These are phyloP conservation scores for Teratosphaeria nubilosa DNA, from an alignment of 2,329 filamentous ascomycete species.

Conservation along the genomic window DNA sequence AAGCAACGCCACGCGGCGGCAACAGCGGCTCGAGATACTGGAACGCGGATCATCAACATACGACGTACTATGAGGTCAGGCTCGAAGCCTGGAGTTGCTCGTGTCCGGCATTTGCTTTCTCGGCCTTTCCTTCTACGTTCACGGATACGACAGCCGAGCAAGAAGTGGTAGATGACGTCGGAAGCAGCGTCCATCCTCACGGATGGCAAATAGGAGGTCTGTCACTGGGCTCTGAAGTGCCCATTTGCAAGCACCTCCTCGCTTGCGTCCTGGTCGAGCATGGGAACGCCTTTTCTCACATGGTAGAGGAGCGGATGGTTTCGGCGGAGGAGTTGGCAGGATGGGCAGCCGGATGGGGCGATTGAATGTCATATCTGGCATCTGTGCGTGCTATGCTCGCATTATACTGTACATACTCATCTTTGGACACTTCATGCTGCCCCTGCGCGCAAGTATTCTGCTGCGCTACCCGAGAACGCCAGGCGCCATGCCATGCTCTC, in stretches of 20 bases:
- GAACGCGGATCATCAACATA: constrained; percentile 15
- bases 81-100: constrained; percentile 76
- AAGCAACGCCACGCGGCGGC: constrained; percentile 13
- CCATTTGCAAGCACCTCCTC: constrained; percentile 79
- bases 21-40: constrained; percentile 1
- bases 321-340: constrained; percentile 62
- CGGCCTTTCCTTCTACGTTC: constrained; percentile 45
- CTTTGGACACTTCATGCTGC: constrained; percentile 1
- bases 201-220: constrained; percentile 39
- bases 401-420: constrained; percentile 9
- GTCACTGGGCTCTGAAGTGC: constrained; percentile 32
- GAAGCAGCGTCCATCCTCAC: no score
- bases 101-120: constrained; percentile 73
- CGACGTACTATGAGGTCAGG: constrained; percentile 64
- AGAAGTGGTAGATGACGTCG: background rate
- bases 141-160: background rate
- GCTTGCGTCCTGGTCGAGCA: constrained; percentile 67
- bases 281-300: constrained; percentile 50
- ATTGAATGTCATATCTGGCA: constrained; percentile 11
- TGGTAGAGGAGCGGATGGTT: constrained; percentile 46
- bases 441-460: constrained; percentile 1
- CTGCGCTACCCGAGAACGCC: constrained; percentile 13
- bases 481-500: constrained; percentile 1
- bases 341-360: constrained; percentile 44
- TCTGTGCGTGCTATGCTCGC: background rate